These are phyloP conservation scores for Penicillium sp. DNA, from an alignment of 2,329 filamentous ascomycete species.

Conservation along the genomic window DNA sequence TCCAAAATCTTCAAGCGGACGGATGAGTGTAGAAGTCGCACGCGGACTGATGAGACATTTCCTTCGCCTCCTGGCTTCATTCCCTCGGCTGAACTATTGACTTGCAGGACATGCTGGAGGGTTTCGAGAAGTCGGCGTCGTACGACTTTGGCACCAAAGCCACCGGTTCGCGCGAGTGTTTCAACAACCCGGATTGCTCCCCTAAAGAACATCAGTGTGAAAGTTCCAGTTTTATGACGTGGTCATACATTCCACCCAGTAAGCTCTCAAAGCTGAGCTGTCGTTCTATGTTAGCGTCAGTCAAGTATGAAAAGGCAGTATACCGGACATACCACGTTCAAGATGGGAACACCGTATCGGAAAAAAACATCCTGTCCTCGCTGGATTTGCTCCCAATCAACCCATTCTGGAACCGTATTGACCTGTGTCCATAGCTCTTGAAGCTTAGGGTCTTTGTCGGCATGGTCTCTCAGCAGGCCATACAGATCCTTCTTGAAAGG, in stretches of 20 bases:
- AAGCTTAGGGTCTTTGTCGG: constrained; percentile 55
- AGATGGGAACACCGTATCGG: constrained; percentile 66
- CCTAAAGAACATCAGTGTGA: constrained; percentile 31
- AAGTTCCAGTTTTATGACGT: neutral
- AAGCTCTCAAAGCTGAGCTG: constrained; percentile 33
- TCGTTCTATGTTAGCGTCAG: neutral
- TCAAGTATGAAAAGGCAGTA: neutral
- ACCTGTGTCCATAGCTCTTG: constrained; percentile 63
- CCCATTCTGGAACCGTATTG: constrained; percentile 68
- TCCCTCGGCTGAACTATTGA: constrained; percentile 62
- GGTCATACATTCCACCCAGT: constrained; percentile 28
- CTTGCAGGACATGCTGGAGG: constrained; percentile 71
- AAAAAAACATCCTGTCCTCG: constrained; percentile 76
- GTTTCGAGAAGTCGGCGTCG: constrained; percentile 68
- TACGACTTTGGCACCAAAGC: constrained; percentile 67
- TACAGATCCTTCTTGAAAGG: constrained; percentile 59
- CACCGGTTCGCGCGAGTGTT: constrained; percentile 70
- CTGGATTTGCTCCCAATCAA: constrained; percentile 72
- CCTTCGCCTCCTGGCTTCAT: constrained; percentile 68
- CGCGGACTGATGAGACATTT: constrained; percentile 63
- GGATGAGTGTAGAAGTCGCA: constrained; percentile 66
- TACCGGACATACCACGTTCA: constrained; percentile 51
- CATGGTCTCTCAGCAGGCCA: constrained; percentile 59
- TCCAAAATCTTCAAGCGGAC: constrained; percentile 65
- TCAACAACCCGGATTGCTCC: constrained; percentile 71